Conservation (phyloP, 2,329 filamentous ascomycete genomes). For the Canariomyces notabilis region DNA sequence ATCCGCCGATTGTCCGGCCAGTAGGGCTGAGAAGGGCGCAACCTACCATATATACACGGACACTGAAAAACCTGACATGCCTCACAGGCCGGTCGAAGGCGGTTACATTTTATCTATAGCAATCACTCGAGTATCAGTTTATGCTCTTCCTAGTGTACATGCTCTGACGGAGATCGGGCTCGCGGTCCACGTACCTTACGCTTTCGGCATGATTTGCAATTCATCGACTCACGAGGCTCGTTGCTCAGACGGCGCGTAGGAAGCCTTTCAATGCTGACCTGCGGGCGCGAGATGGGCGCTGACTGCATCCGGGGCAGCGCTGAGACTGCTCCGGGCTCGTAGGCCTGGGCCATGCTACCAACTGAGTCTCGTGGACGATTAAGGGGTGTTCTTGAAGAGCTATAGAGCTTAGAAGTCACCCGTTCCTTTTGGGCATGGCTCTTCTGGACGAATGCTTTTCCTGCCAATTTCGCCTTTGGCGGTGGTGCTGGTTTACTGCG, state of each 20-base stretch:
- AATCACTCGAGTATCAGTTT: not conserved
- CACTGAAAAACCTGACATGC: slow-evolving; percentile 87
- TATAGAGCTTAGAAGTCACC: slow-evolving; percentile 8
- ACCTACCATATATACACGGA: slow-evolving; percentile 78
- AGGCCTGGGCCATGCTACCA: slow-evolving; percentile 37
- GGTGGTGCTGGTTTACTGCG: too few relatives aligned
- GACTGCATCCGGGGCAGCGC: slow-evolving; percentile 42
- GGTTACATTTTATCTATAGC: slow-evolving; percentile 82
- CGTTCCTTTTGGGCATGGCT: slow-evolving; percentile 10
- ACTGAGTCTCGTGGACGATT: not conserved
- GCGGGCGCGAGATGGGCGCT: slow-evolving; percentile 63
- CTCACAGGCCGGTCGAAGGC: slow-evolving; percentile 77
- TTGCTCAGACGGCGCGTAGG: slow-evolving; percentile 65
- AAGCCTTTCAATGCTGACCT: slow-evolving; percentile 76
- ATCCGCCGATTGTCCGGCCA: too few relatives aligned
- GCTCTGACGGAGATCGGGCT: not conserved
- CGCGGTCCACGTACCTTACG: slow-evolving; percentile 61
- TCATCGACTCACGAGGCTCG: slow-evolving; percentile 86
- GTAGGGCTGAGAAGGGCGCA: not conserved
- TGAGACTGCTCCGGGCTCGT: slow-evolving; percentile 39
- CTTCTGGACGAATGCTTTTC: not conserved
- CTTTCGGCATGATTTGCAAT: slow-evolving; percentile 91
- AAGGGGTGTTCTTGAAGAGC: not conserved
- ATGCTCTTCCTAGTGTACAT: not conserved
- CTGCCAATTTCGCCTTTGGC: not conserved